A percentile compares a stretch with the other conserved stretches of the same genome.
Conservation (phyloP, 1,284 basidiomycete species). For the Ganoderma sinense region DNA sequence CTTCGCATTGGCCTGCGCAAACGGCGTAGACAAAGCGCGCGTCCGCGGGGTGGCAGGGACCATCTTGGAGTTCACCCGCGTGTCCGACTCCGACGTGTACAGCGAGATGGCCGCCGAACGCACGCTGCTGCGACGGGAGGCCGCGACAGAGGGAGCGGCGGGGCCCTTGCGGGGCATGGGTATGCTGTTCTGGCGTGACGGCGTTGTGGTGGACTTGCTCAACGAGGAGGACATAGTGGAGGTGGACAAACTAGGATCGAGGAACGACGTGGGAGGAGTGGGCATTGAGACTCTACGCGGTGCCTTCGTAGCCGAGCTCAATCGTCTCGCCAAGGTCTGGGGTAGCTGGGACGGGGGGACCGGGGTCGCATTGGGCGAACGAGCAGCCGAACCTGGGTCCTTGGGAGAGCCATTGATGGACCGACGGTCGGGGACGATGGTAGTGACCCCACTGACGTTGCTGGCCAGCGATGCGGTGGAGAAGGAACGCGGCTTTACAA, state of each 20-base stretch:
- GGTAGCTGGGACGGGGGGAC: conserved; percentile 33
- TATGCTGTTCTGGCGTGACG: conserved; percentile 34
- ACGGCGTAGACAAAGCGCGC: conserved; percentile 41
- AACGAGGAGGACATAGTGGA: conserved; percentile 32
- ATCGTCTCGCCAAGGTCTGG: conserved; percentile 33
- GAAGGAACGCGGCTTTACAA: conserved; percentile 42
- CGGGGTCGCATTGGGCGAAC: conserved; percentile 42
- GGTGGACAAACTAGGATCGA: conserved; percentile 34
- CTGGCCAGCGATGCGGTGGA: conserved; percentile 43
- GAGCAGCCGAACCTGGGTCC: conserved; percentile 24
- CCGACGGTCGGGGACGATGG: conserved; percentile 46
- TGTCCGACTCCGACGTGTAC: conserved; percentile 35
- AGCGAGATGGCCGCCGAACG: conserved; percentile 41
- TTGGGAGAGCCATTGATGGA: conserved; percentile 33
- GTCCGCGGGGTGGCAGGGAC: conserved; percentile 47
- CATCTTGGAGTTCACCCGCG: conserved; percentile 35
- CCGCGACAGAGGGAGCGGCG: conserved; percentile 30
- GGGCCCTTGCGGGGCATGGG: conserved; percentile 27
- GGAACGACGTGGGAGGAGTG: conserved; percentile 37
- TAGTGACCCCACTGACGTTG: conserved; percentile 47
- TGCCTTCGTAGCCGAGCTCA: conserved; percentile 24
- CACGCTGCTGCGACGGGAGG: conserved; percentile 33
- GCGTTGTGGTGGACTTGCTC: conserved; percentile 31
- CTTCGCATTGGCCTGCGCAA: conserved; percentile 26
- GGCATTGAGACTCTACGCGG: conserved; percentile 36